Base-by-base conservation (phyloP, 1,284 basidiomycete species). In the Rhizopogon parksii region DNA sequence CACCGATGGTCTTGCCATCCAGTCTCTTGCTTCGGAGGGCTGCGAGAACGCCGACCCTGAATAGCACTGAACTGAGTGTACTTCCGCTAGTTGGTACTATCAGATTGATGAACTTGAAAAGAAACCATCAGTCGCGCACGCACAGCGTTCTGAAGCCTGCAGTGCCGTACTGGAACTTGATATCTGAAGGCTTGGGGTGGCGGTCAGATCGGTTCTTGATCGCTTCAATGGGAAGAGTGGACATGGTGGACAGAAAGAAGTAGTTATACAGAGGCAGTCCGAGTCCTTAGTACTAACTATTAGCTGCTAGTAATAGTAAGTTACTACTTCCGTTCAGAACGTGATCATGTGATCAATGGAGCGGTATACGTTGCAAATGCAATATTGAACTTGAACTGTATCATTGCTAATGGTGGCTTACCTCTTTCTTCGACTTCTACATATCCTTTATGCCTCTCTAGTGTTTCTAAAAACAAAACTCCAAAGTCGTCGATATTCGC, bases 61-160 rank as follows among this genome's bases (percentile, higher is more conserved):
- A 97, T 57, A 98, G 78, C 35, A 95, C 94, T 30, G 89, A 90
- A 59, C 95, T 92, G n/a, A 99, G 80, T 36, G 80, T 76, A 59
- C 71, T 78, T 34, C 85, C 94, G 52, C 93, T 95, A 40, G 52
- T 51, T 55, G 46, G 30, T 52, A 6, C 30, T 51, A 54, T 56
- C 50, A 56, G 59, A 56, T 55, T 53, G 46, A 59, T 57, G 46
- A 38, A 36, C 8, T 25, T 24, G 21, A 24, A 24, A 24, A 4
- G 21, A 21, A 36, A 25, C 36, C 34, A 40, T 21, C 39, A 36
- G 40, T 40, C 27, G 49, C 46, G 54, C n/a, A 75, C 90, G 66
- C 71, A 95, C 92, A 88, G 69, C 3, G 91, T 95, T 63, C 95
- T 83, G 73, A 98, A 95, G 11, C 95, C 95, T 45, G 95, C 94